Percentiles rank a stretch among this genome's conserved stretches.
Evolutionary conservation across 2,329 filamentous ascomycete genomes (phyloP).

Genomic region (Penicillium sp.): DNA sequence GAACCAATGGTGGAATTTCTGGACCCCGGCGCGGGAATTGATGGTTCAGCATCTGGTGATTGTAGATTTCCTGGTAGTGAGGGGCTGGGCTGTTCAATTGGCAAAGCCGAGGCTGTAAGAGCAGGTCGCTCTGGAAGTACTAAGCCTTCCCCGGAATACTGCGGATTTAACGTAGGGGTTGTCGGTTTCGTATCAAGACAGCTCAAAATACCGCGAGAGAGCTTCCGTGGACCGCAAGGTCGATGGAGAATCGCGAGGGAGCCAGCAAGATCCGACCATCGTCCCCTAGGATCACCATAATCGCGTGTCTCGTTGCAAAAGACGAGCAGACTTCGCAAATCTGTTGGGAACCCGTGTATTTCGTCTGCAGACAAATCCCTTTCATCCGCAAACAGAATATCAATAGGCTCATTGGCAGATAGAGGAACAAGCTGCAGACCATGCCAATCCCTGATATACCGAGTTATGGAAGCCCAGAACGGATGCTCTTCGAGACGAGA

Average conservation of each 20-base stretch:
- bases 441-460: conserved; percentile 29
- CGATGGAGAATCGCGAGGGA: conserved; percentile 6
- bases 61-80: background rate
- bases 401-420: conserved; percentile 7
- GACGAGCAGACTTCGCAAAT: background rate
- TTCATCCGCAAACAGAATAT: background rate
- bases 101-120: conserved; percentile 14
- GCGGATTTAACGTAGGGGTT: background rate
- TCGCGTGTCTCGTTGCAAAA: background rate
- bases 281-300: background rate
- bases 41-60: background rate
- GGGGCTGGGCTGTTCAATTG: background rate
- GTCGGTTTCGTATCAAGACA: background rate
- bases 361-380: background rate
- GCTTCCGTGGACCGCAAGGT: conserved; percentile 33
- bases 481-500: conserved; percentile 3
- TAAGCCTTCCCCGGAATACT: background rate
- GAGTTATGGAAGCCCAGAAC: conserved; percentile 18
- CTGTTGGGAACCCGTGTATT: background rate
- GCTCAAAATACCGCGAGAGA: conserved; percentile 9
- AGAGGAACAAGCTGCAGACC: conserved; percentile 24
- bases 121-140: conserved; percentile 20
- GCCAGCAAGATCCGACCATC: background rate
- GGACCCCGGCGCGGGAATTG: background rate
- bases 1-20: background rate